These are phyloP conservation scores for Neophaeococcomyces mojaviensis DNA, from an alignment of 2,329 filamentous ascomycete species.

Conservation along the genomic window DNA sequence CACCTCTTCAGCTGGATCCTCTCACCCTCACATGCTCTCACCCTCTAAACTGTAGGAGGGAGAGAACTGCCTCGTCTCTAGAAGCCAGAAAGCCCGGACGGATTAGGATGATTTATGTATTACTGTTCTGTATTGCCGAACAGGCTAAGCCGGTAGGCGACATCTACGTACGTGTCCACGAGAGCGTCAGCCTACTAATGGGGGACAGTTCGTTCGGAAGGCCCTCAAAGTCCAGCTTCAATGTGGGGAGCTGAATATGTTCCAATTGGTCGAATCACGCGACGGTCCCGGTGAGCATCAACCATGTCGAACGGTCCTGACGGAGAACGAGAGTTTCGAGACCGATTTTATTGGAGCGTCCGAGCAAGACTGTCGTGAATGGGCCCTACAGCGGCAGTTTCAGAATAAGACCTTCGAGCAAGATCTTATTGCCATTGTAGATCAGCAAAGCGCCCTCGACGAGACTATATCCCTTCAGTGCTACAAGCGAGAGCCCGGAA, in stretches of 20 bases:
- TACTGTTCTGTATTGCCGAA: constrained; percentile 1
- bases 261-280: too few species aligned
- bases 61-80: too few species aligned
- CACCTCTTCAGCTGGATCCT: too few species aligned
- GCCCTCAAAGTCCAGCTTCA: too few species aligned
- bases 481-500: not conserved
- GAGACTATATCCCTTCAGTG: not conserved
- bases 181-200: not conserved
- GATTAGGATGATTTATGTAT: not conserved
- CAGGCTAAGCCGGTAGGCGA: not conserved
- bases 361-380: not conserved
- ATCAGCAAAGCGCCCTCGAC: not conserved
- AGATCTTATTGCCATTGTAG: constrained; percentile 1
- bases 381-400: not conserved
- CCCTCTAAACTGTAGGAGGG: too few species aligned
- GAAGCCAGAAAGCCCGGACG: too few species aligned
- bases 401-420: not conserved
- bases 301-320: not conserved
- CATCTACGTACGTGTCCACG: not conserved
- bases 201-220: too few species aligned
- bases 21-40: too few species aligned
- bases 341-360: constrained; percentile 1
- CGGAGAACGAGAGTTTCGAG: not conserved
- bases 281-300: too few species aligned
- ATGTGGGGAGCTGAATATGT: too few species aligned